These are phyloP conservation scores for Schoenoplectus triqueter DNA, from an alignment of 202 grass and related monocot species.

Conservation along the genomic window DNA sequence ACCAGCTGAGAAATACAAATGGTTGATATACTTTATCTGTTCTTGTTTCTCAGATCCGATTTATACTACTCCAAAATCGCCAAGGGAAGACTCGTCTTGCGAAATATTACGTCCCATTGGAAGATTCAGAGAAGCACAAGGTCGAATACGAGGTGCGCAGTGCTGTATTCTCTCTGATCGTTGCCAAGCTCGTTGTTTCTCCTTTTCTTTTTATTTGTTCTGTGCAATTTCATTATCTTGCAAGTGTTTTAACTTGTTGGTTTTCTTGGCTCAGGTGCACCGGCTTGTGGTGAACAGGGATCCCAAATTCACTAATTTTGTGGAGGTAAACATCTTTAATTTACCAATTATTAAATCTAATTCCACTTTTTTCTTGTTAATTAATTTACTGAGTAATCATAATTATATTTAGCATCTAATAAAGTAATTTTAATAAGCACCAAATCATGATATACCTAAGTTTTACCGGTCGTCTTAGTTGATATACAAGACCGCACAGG, in stretches of 20 bases:
- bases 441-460: neutral
- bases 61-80: slow-evolving; percentile 90
- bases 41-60: slow-evolving; percentile 73
- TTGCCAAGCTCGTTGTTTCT: neutral
- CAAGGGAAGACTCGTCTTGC: slow-evolving; percentile 95
- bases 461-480: neutral
- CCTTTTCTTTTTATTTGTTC: neutral
- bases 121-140: slow-evolving; percentile 99
- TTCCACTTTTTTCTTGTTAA: neutral
- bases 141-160: slow-evolving; percentile 83
- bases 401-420: neutral
- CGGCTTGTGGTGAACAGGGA: slow-evolving; percentile 91
- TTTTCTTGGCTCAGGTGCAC: slow-evolving; percentile 61
- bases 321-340: slow-evolving; percentile 61
- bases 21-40: neutral
- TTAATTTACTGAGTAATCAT: neutral
- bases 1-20: neutral
- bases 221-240: slow-evolving; percentile 3
- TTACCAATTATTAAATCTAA: slow-evolving; percentile 25
- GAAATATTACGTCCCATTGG: slow-evolving; percentile 92
- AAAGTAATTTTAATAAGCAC: neutral
- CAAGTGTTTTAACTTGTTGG: slow-evolving; percentile 9
- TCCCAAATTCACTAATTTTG: slow-evolving; percentile 98
- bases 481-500: neutral
- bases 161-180: neutral